phyloP scores from a whole-genome alignment of 2,329 filamentous ascomycete species.

The Alternaria triticina region DNA sequence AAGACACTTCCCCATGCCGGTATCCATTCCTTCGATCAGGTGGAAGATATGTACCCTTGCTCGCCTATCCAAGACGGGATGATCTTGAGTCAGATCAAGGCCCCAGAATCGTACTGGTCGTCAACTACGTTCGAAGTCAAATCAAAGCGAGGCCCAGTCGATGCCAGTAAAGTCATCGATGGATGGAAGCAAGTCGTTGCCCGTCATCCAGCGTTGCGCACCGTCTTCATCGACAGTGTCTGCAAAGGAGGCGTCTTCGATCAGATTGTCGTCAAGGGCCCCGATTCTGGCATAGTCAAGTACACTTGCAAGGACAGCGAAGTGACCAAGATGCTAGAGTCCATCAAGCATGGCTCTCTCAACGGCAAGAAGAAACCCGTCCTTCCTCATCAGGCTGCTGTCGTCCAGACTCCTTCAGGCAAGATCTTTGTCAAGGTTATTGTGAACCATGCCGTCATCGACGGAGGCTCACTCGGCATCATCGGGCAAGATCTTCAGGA shows the following conservation, averaged over 20 bases:
- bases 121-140: slow-evolving; percentile 39
- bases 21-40: slow-evolving; percentile 27
- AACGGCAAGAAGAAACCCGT: slow-evolving; percentile 39
- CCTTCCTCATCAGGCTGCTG: slow-evolving; percentile 43
- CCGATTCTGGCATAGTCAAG: slow-evolving; percentile 30
- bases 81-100: slow-evolving; percentile 42
- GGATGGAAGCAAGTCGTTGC: slow-evolving; percentile 43
- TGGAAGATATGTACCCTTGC: slow-evolving; percentile 45
- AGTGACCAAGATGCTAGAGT: slow-evolving; percentile 25
- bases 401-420: slow-evolving; percentile 35
- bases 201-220: slow-evolving; percentile 42
- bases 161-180: slow-evolving; percentile 26
- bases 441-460: slow-evolving; percentile 45
- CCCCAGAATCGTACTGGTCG: slow-evolving; percentile 40
- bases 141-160: slow-evolving; percentile 25
- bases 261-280: slow-evolving; percentile 40
- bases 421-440: slow-evolving; percentile 43
- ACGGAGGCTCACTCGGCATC: slow-evolving; percentile 40
- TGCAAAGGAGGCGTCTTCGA: slow-evolving; percentile 46
- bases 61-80: slow-evolving; percentile 43
- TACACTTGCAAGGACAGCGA: slow-evolving; percentile 34
- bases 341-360: slow-evolving; percentile 32
- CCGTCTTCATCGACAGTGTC: slow-evolving; percentile 43
- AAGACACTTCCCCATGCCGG: slow-evolving; percentile 33
- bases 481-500: slow-evolving; percentile 40